Conservation (phyloP, 2,329 filamentous ascomycete genomes). For the Fusarium sacchari region DNA sequence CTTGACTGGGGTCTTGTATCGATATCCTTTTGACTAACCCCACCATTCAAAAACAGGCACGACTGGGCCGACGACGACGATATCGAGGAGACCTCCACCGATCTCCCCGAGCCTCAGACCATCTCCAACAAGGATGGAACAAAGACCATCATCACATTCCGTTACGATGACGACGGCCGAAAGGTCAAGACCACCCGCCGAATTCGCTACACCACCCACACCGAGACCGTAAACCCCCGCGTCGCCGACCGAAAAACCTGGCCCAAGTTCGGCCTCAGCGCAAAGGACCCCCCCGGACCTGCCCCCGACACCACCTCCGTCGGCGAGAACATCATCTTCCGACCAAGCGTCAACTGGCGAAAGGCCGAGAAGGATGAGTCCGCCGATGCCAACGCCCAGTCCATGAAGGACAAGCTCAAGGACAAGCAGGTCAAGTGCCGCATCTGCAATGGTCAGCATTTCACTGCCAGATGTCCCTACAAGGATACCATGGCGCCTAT, state of each 20-base stretch:
- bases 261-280: conserved; percentile 91
- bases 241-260: conserved; percentile 94
- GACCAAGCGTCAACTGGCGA: conserved; percentile 93
- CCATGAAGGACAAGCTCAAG: conserved; percentile 85
- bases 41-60: conserved; percentile 57
- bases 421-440: conserved; percentile 99
- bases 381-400: conserved; percentile 76
- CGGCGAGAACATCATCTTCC: conserved; percentile 98
- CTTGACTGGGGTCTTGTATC: conserved; percentile 28
- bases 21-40: conserved; percentile 49
- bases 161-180: conserved; percentile 90
- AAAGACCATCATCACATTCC: conserved; percentile 92
- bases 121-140: conserved; percentile 98
- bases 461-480: conserved; percentile 98
- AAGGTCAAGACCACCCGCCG: conserved; percentile 98
- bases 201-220: conserved; percentile 90
- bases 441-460: conserved; percentile 99
- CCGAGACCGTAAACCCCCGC: conserved; percentile 93
- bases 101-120: conserved; percentile 86
- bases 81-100: conserved; percentile 74
- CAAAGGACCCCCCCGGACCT: conserved; percentile 84
- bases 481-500: conserved; percentile 99
- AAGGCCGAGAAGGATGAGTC: conserved; percentile 85
- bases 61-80: conserved; percentile 99
- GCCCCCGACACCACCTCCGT: conserved; percentile 90